These are phyloP conservation scores for Chlorophyllum brunneum DNA, from an alignment of 768 basidiomycete genomes.

Conservation along the genomic window DNA sequence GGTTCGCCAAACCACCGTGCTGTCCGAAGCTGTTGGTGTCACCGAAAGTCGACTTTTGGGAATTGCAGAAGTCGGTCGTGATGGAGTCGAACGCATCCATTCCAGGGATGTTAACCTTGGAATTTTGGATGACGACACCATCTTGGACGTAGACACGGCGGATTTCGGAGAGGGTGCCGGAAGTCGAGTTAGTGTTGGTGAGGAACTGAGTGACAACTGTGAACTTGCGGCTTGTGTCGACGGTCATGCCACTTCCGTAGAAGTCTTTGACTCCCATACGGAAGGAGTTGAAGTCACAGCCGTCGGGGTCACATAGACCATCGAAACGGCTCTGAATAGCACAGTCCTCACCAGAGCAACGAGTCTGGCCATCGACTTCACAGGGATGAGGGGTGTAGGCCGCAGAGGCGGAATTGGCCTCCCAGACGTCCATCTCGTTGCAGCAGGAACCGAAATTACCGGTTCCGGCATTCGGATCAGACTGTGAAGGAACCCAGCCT, in stretches of 20 bases:
- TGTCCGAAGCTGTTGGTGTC: slow-evolving; percentile 21
- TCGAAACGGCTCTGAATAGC: slow-evolving; percentile 16
- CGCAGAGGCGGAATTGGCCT: slow-evolving; percentile 36
- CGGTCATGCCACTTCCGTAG: slow-evolving; percentile 33
- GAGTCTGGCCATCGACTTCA: slow-evolving; percentile 26
- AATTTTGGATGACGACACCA: slow-evolving; percentile 34
- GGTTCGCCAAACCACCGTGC: slow-evolving; percentile 34
- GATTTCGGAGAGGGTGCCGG: slow-evolving; percentile 13
- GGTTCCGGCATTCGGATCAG: slow-evolving; percentile 30
- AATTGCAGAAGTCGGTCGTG: slow-evolving; percentile 33
- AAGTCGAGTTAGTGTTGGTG: slow-evolving; percentile 30
- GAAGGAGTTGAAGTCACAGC: slow-evolving; percentile 50
- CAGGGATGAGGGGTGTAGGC: slow-evolving; percentile 40
- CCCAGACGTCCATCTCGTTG: slow-evolving; percentile 44
- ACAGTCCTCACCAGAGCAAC: slow-evolving; percentile 31
- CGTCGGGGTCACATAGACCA: slow-evolving; percentile 39
- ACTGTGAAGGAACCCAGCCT: slow-evolving; percentile 5
- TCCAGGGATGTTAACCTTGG: slow-evolving; percentile 26
- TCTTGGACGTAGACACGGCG: slow-evolving; percentile 27
- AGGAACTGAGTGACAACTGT: slow-evolving; percentile 39
- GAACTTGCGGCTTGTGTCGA: slow-evolving; percentile 17
- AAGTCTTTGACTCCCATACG: slow-evolving; percentile 37
- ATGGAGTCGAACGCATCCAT: slow-evolving; percentile 31
- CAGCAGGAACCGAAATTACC: slow-evolving; percentile 38
- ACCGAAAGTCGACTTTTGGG: slow-evolving; percentile 30